Evolutionary conservation across 2,329 filamentous ascomycete species (phyloP), one percentile per base, ranked within the genome.

Genomic region (Colletotrichum paranaense): DNA sequence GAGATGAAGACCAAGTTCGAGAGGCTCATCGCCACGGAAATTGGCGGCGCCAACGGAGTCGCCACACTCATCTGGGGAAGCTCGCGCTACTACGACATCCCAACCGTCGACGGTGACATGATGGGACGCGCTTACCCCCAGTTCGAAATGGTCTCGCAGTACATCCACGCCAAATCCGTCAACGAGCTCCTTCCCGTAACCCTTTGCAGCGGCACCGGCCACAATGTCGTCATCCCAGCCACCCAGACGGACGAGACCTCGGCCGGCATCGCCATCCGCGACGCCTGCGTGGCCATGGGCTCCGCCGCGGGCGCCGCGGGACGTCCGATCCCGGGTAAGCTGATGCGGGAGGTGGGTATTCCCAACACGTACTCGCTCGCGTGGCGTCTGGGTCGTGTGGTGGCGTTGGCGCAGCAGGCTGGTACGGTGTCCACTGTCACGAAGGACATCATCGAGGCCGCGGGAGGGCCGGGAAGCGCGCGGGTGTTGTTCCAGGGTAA

Each of bases 21-120:
- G 55, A 69, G 72, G 7, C 66, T 78, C 8, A 73, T 79, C 11
- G 72, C 75, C 5, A 74, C 78, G 2, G 79, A 80, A 72, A 90
- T 90, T 55, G 88, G 88, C 1, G 88, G 88, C 1, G 84, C 84
- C 4, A 90, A 90, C 72, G 88, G 88, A 0, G 79, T 89, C 8
- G 82, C 77, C 77, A 83, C 73, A 32, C 82, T 78, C 79, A 83
- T 76, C 78, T 84, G 67, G 79, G 84, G 67, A 74, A 83, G 73
- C 78, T 85, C 78, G 4, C 73, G 75, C 12, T 78, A 77, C 49
- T 84, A 85, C 49, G 79, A 82, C 56, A 74, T 79, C 3, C 80
- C 82, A 0, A 77, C 78, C 6, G 77, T 84, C 1, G 83, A 84
- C 62, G 82, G 77, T 2, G 82, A 84, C 62, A 80, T 80, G 77